Evolutionary conservation across 805 yeast species (phyloP), one percentile per base, ranked within the genome.

Genomic region (Starmera caribaea): DNA sequence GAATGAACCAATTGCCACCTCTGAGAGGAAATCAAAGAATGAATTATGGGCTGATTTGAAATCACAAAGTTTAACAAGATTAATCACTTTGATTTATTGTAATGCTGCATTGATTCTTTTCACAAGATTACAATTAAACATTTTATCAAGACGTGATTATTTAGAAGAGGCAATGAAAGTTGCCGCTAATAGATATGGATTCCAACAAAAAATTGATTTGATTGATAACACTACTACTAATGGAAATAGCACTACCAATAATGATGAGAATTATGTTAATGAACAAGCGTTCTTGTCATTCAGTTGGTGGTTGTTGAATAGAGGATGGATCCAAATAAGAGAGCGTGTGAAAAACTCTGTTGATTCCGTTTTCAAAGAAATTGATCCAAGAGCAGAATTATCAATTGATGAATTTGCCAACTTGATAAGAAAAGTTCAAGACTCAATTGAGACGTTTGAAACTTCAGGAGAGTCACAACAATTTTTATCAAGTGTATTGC

Each of bases 261-360:
- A 3, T 2, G 48, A 58, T 29, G 51, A 52, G 30, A 73, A 73
- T 47, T 76, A 80, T 53, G 61, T 72, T 29, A 69, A 80, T 31
- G 92, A 83, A 50, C 90, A 92, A 51, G 81, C 87, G 38, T 90
- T 83, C 55, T 66, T 90, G 36, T 81, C 95, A 0, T 73, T 87
- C 45, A 81, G 89, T 44, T 90, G 97, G 96, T 90, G 96, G 96
- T 59, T 90, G 35, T 66, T 90, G 38, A 88, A 90, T 58, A 75
- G 79, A 46, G 97, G 97, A 0, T 87, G 92, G 88, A 50, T 68
- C 16, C 63, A 68, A 29, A 62, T 85, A 30, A 68, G 74, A 16
- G 61, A 66, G 26, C 59, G 69, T 16, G 74, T 86, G 26, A 75
- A 76, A 50, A 54, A 58, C 1, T 63, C 73, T 4, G 89, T 90